These are phyloP conservation scores for Cucurbita ficifolia DNA, from an alignment of 306 rosid species.

Conservation along the genomic window DNA sequence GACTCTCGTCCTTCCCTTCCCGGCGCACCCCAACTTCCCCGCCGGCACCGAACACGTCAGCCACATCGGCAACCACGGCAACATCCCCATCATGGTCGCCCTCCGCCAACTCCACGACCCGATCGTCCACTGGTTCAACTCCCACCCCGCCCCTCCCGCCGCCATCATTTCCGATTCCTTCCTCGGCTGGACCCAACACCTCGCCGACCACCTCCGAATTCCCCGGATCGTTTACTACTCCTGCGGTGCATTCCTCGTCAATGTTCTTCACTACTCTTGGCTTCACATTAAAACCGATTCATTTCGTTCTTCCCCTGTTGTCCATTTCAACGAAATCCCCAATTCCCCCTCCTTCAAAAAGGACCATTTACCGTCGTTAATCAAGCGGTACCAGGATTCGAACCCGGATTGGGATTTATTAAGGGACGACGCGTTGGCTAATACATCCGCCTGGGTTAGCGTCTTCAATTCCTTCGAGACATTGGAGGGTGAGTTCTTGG, in stretches of 20 bases:
- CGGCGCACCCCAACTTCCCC: constrained; percentile 47
- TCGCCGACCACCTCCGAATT: constrained; percentile 18
- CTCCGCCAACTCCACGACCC: constrained; percentile 21
- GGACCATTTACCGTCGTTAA: constrained; percentile 32
- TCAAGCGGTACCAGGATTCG: constrained; percentile 16
- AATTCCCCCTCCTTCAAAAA: constrained; percentile 24
- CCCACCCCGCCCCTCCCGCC: constrained; percentile 34
- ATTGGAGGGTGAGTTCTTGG: constrained; percentile 26
- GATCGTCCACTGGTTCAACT: constrained; percentile 23
- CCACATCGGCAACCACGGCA: constrained; percentile 43
- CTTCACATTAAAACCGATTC: background rate
- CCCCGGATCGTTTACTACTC: constrained; percentile 25
- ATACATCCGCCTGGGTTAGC: constrained; percentile 28
- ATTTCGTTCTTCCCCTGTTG: background rate
- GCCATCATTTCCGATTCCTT: constrained; percentile 47
- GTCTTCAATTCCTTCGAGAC: constrained; percentile 24
- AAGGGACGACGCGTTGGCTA: constrained; percentile 13
- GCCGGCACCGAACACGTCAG: constrained; percentile 29
- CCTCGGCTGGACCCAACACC: constrained; percentile 28
- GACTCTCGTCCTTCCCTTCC: constrained; percentile 44
- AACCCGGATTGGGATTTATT: constrained; percentile 32
- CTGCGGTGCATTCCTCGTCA: background rate
- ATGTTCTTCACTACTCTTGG: constrained; percentile 16
- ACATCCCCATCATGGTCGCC: constrained; percentile 19
- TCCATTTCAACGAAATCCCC: background rate